A percentile compares a stretch with the other conserved stretches of the same genome.
These are phyloP conservation scores for Glomus cerebriforme DNA, from an alignment of 192 early-diverging fungal species.

Conservation along the genomic window DNA sequence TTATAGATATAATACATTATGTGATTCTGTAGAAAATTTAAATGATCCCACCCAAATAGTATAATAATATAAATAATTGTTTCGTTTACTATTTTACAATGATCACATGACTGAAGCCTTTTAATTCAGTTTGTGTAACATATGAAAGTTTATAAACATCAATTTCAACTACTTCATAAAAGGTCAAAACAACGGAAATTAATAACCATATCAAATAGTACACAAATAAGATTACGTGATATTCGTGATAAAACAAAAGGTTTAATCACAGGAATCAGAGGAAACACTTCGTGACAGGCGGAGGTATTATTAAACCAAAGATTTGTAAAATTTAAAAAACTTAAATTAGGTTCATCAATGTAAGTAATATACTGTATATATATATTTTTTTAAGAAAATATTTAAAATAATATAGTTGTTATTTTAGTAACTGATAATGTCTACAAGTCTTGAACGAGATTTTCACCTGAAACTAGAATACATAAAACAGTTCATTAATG, in stretches of 20 bases:
- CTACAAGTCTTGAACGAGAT: no score
- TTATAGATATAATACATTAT: slow-evolving; percentile 28
- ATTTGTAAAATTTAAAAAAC: neutral
- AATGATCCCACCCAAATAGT: neutral
- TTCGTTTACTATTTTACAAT: no score
- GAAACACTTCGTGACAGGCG: neutral
- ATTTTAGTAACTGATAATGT: no score
- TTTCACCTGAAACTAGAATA: neutral
- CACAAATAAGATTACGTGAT: neutral
- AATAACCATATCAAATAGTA: no score
- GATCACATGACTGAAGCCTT: neutral
- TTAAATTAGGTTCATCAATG: neutral
- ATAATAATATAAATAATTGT: neutral
- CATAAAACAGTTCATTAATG: no score
- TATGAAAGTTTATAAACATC: neutral
- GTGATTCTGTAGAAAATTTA: slow-evolving; percentile 27
- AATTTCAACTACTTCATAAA: neutral
- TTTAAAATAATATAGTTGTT: no score
- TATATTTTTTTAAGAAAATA: no score
- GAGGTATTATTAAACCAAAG: neutral
- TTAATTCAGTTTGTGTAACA: neutral
- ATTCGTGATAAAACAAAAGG: neutral
- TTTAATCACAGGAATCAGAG: neutral
- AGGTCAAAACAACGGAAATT: neutral
- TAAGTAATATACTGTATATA: no score